Percentiles rank a stretch among this genome's conserved stretches.
phyloP scores from a whole-genome alignment of 495 filamentous ascomycete species.

The Penicillium waksmanii region DNA sequence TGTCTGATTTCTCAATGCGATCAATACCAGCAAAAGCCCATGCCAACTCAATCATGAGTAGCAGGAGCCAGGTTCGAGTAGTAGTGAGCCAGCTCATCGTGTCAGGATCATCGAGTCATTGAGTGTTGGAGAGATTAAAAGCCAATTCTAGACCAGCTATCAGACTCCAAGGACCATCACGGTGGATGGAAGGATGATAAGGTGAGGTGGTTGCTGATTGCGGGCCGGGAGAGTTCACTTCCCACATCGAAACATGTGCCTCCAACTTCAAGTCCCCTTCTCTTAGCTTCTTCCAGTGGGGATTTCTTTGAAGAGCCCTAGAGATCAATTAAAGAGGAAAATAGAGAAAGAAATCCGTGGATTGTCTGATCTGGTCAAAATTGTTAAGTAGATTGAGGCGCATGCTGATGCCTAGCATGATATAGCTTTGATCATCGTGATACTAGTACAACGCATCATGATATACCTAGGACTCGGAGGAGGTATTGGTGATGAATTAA shows the following conservation, averaged over 20 bases:
- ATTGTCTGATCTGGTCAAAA: no score
- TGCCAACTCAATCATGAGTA: background rate
- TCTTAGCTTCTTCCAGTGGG: background rate
- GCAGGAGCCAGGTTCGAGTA: background rate
- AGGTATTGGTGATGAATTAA: no score
- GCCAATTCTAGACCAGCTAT: background rate
- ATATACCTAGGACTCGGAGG: no score
- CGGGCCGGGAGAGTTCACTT: background rate
- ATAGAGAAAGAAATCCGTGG: no score
- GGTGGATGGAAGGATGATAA: background rate
- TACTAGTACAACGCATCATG: no score
- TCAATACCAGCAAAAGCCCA: background rate
- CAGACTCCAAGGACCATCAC: background rate
- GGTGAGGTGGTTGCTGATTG: background rate
- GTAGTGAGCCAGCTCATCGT: background rate
- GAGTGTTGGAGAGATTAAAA: background rate
- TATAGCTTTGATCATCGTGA: no score
- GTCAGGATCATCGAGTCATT: background rate
- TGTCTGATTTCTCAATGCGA: background rate
- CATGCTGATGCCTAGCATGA: no score
- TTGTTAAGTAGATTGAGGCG: no score
- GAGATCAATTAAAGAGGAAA: no score
- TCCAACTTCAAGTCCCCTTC: background rate
- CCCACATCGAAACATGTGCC: background rate
- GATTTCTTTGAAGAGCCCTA: background rate